Conservation (phyloP, 805 yeast genomes). For the Grigorovia jiainica region DNA sequence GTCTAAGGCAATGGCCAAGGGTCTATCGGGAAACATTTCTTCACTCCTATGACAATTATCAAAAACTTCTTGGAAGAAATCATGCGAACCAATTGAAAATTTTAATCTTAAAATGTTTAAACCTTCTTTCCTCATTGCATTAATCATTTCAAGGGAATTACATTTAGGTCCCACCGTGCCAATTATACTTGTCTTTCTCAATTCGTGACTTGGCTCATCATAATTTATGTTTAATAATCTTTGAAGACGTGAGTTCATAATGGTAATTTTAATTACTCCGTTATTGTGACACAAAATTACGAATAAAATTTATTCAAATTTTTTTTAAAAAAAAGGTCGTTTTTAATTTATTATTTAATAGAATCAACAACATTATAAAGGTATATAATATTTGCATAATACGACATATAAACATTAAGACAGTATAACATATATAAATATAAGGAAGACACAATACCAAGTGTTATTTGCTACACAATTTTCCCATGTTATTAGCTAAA, state of each 20-base stretch:
- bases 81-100: conserved; percentile 97
- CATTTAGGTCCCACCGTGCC: conserved; percentile 99
- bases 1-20: conserved; percentile 95
- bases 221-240: conserved; percentile 76
- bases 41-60: conserved; percentile 95
- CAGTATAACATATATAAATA: too few species aligned
- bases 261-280: too few species aligned
- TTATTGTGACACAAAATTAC: too few species aligned
- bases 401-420: too few species aligned
- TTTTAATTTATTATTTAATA: too few species aligned
- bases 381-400: too few species aligned
- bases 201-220: conserved; percentile 55
- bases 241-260: conserved; percentile 41
- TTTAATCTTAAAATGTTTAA: conserved; percentile 96
- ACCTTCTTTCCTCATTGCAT: conserved; percentile 89
- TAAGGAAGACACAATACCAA: too few species aligned
- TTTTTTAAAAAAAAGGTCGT: too few species aligned
- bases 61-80: conserved; percentile 92
- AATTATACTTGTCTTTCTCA: conserved; percentile 91
- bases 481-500: too few species aligned
- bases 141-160: conserved; percentile 75
- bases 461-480: too few species aligned
- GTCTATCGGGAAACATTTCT: conserved; percentile 84
- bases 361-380: too few species aligned
- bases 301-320: too few species aligned